A percentile compares a stretch with the other conserved stretches of the same genome.
These are phyloP conservation scores for Xylaria sp. DNA, from an alignment of 2,329 filamentous ascomycete species.

Conservation along the genomic window DNA sequence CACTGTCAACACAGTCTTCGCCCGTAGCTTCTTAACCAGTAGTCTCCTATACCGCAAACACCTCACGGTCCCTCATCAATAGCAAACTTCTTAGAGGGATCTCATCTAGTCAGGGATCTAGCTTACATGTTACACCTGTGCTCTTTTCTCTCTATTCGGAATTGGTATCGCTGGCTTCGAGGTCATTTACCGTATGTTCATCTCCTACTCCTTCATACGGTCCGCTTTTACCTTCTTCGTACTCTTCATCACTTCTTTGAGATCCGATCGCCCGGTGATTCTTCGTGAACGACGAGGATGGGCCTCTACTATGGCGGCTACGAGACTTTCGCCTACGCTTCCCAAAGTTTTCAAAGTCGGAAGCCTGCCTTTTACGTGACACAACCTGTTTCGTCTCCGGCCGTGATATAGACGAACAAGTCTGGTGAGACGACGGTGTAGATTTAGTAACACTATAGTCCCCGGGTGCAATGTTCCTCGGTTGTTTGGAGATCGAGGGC, in stretches of 20 bases:
- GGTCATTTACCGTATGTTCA: background rate
- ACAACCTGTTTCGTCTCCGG: background rate
- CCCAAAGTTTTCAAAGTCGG: constrained; percentile 45
- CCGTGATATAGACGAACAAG: background rate
- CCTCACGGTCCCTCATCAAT: background rate
- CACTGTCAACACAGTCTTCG: background rate
- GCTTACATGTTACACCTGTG: no score
- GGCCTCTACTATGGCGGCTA: background rate
- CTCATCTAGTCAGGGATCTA: constrained; percentile 8
- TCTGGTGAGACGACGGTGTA: constrained; percentile 16
- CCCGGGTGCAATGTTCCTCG: constrained; percentile 11
- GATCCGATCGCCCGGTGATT: background rate
- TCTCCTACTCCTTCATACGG: constrained; percentile 9
- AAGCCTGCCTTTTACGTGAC: constrained; percentile 36
- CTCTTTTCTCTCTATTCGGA: background rate
- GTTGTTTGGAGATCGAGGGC: constrained; percentile 21
- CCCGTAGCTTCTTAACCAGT: background rate
- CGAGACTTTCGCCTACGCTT: constrained; percentile 12
- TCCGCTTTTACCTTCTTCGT: background rate
- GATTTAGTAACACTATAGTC: constrained; percentile 7
- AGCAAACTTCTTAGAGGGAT: background rate
- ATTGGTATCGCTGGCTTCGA: constrained; percentile 2
- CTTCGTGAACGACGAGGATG: background rate
- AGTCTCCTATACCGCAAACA: background rate
- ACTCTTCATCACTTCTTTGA: background rate